Evolutionary conservation across 2,329 filamentous ascomycete species (phyloP), one percentile per base, ranked within the genome.

Genomic region (Trichoderma sp.): DNA sequence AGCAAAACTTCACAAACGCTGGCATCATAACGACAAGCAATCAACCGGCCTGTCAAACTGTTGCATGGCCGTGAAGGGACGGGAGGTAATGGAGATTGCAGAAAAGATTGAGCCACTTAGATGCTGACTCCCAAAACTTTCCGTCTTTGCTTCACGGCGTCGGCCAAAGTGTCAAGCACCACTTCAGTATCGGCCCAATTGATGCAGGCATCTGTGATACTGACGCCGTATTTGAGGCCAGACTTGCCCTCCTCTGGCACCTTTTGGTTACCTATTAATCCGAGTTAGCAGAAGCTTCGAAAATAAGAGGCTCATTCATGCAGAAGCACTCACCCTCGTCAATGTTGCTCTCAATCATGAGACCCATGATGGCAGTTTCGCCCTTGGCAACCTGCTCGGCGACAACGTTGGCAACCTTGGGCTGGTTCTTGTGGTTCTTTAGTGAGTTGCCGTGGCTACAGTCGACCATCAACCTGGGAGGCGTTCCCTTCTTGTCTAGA

Each of bases 321-420:
- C 15, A 12, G 13, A 4, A 9, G 15, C 10, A 35, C 60, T 75
- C 79, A 91, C 92, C 94, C 82, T 97, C 94, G 75, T 94, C 91
- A 81, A 98, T 96, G 80, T 98, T 92, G 80, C 92, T 96, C 84
- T 99, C 95, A 75, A 99, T 97, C 95, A 99, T 99, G 69, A 98
- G 92, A 75, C 95, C 95, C 88, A 97, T 94, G 76, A 99, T 95
- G 58, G 84, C 90, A 3, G 86, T 86, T 82, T 98, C 94, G 39
- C 95, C 95, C 68, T 86, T 87, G 65, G 90, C 85, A 69, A 99
- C 92, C 82, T 99, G 95, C 75, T 92, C 89, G 2, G 92, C 93
- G 67, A 99, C 79, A 12, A 84, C 87, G 60, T 88, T 89, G 4
- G 93, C 94, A 22, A 99, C 95, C 85, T 94, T 93, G 72, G 94